Percentiles rank a stretch among this genome's conserved stretches.
These are phyloP conservation scores for Raddia distichophylla DNA, from an alignment of 176 grass and related monocot genomes.

Conservation along the genomic window DNA sequence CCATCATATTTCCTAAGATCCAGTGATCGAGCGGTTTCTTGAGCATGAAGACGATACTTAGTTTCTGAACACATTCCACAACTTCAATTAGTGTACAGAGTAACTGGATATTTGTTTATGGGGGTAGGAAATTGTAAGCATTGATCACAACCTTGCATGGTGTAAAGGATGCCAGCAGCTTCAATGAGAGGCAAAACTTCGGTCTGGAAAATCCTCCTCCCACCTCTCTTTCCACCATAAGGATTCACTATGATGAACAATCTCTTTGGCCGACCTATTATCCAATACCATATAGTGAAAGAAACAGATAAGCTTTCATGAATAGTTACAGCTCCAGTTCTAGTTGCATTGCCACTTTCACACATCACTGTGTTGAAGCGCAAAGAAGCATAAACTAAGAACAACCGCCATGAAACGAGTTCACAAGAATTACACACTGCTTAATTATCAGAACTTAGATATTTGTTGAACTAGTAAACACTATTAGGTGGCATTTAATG, in stretches of 20 bases:
- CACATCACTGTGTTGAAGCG: not conserved
- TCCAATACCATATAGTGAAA: slow-evolving; percentile 26
- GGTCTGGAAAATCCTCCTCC: slow-evolving; percentile 58
- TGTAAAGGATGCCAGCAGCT: slow-evolving; percentile 74
- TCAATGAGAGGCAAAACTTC: slow-evolving; percentile 78
- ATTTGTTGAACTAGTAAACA: slow-evolving; percentile 5
- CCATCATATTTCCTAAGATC: slow-evolving; percentile 89
- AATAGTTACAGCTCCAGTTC: slow-evolving; percentile 5
- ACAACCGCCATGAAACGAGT: not conserved
- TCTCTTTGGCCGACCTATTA: slow-evolving; percentile 80
- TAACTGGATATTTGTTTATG: not conserved
- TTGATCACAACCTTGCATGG: slow-evolving; percentile 71
- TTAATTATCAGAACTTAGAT: not conserved
- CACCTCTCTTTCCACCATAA: slow-evolving; percentile 87
- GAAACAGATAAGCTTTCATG: slow-evolving; percentile 27
- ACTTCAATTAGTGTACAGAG: slow-evolving; percentile 20
- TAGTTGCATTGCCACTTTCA: not conserved
- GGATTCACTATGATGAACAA: slow-evolving; percentile 93
- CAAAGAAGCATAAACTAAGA: not conserved
- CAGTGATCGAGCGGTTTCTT: slow-evolving; percentile 74
- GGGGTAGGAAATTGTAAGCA: slow-evolving; percentile 9
- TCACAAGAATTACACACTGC: not conserved
- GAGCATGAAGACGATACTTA: slow-evolving; percentile 82
- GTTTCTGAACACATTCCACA: slow-evolving; percentile 70
- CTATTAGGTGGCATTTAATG: slow-evolving; percentile 3